These are phyloP conservation scores for Pseudodiploospora longispora DNA, from an alignment of 2,329 filamentous ascomycete genomes.

Conservation along the genomic window DNA sequence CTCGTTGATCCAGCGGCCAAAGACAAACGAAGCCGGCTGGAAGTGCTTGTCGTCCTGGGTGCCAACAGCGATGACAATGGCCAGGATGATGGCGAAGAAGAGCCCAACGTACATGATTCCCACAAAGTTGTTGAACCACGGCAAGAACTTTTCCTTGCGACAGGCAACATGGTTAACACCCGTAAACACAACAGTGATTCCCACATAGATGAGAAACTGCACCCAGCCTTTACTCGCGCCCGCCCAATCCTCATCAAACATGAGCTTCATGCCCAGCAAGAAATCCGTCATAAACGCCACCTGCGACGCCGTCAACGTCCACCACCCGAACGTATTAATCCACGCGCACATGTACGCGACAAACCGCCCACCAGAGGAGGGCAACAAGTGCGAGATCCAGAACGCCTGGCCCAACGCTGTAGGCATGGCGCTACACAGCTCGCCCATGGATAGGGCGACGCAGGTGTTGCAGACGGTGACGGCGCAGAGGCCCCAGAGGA, in stretches of 20 bases:
- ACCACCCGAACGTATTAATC: conserved; percentile 55
- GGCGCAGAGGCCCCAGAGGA: conserved; percentile 48
- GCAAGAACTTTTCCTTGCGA: conserved; percentile 28
- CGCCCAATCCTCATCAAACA: conserved; percentile 41
- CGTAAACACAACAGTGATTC: conserved; percentile 38
- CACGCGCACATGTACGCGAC: conserved; percentile 49
- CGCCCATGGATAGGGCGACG: conserved; percentile 46
- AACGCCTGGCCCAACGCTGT: conserved; percentile 53
- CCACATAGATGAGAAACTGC: conserved; percentile 47
- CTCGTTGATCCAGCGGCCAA: conserved; percentile 37
- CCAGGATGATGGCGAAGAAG: conserved; percentile 43
- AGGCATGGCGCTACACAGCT: conserved; percentile 51
- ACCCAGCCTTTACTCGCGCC: conserved; percentile 41
- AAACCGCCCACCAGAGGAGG: conserved; percentile 37
- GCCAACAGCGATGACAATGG: conserved; percentile 44
- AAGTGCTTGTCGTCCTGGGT: conserved; percentile 34
- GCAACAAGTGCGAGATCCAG: conserved; percentile 35
- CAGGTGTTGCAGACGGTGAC: conserved; percentile 45
- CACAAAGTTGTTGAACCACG: conserved; percentile 49
- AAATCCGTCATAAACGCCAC: conserved; percentile 52
- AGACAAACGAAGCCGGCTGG: conserved; percentile 43
- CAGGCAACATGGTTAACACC: conserved; percentile 44
- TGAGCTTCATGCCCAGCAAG: conserved; percentile 46
- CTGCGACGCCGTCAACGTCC: conserved; percentile 46
- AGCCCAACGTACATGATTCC: conserved; percentile 43